These are phyloP conservation scores for Eutrema japonicum DNA, from an alignment of 345 rosid genomes.

Conservation along the genomic window DNA sequence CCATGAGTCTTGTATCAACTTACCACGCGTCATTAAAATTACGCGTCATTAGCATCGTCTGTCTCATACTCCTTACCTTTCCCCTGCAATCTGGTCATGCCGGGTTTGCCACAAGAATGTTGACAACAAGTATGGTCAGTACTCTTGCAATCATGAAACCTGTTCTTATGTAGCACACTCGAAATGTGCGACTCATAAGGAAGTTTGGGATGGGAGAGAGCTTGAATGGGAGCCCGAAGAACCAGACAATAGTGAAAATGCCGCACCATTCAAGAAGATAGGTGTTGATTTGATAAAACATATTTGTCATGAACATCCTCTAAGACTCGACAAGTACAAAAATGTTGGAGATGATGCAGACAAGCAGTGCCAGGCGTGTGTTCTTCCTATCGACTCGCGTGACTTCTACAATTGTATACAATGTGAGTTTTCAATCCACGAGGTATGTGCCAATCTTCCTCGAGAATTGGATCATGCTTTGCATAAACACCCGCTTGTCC, in stretches of 20 bases:
- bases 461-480: background rate
- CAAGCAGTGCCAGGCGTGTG: background rate
- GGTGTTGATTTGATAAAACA: slow-evolving; percentile 1
- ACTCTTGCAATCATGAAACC: background rate
- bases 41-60: slow-evolving; percentile 20
- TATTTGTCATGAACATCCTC: background rate
- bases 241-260: background rate
- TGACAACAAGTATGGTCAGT: background rate
- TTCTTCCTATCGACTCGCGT: background rate
- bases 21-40: slow-evolving; percentile 19
- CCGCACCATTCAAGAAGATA: background rate
- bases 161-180: slow-evolving; percentile 2
- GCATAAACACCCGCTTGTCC: background rate
- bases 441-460: background rate
- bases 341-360: background rate
- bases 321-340: background rate
- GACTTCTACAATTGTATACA: background rate
- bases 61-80: slow-evolving; percentile 8
- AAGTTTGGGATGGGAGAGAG: background rate
- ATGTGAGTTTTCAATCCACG: background rate
- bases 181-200: background rate
- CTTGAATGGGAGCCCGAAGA: slow-evolving; percentile 24
- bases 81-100: background rate
- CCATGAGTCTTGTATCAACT: background rate
- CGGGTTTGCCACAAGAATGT: background rate